Evolutionary conservation across 2,329 filamentous ascomycete genomes (phyloP), one percentile per base, ranked within the genome.

Genomic region (Davidsoniella neocaledoniae): DNA sequence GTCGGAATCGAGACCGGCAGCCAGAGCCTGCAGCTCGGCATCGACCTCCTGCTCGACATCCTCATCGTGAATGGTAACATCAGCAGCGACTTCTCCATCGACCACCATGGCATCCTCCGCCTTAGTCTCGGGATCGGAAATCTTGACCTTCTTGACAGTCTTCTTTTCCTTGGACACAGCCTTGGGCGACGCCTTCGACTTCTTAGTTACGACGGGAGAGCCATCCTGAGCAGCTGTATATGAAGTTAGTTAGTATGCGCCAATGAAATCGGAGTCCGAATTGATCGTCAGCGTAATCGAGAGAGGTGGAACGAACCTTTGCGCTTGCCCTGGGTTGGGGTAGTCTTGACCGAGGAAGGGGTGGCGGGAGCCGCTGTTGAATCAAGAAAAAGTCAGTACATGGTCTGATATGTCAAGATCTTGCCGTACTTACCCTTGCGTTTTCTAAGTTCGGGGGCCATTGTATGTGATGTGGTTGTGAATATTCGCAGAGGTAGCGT

Each of bases 361-460:
- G 49, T 42, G 25, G 53, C 21, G 26, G 51, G 8, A 38, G 44
- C 14, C n/a, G 33, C 51, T 50, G n/a, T 39, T 33, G 33, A n/a
- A 21, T 19, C 42, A 33, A 43, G n/a, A 41, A 37, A 37, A 48
- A 5, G n/a, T 50, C 40, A 50, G 40, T 36, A 44, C 37, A 36
- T 36, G 37, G 25, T 10, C 36, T 14, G 19, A 39, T 44, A 43
- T 37, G 26, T 26, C 45, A 12, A 33, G 14, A 10, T 26, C 12
- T 9, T 16, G 14, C 10, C 53, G 10, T 51, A 53, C 56, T 59
- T 61, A 62, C 59, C 58, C 56, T 66, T 66, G 44, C 44, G 37
- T 42, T 45, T 68, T 44, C 66, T 67, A 45, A 70, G 59, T 61
- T 68, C 66, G 55, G 66, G 67, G 36, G 68, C 66, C 69, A 72